Percentiles rank a stretch among this genome's conserved stretches.
Evolutionary conservation across 768 basidiomycete genomes (phyloP).

Genomic region (Lentinula edodes): DNA sequence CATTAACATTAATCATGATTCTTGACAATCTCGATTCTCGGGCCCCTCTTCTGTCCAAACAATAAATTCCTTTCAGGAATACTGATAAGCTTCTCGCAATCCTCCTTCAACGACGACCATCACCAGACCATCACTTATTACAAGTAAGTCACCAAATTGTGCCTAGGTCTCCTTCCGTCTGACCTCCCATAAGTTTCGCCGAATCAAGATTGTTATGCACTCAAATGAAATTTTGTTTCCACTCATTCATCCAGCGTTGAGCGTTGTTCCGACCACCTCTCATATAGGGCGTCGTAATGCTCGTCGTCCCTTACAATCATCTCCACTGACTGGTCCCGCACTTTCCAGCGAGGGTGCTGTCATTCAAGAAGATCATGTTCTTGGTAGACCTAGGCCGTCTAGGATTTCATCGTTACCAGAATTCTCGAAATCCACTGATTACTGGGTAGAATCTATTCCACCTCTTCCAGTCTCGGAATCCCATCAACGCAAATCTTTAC

Average conservation of each 20-base stretch:
- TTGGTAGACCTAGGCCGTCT: neutral
- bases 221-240: neutral
- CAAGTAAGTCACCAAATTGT: neutral
- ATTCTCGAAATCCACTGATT: neutral
- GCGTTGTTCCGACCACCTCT: neutral
- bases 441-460: neutral
- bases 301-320: constrained; percentile 1
- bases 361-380: neutral
- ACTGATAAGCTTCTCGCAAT: neutral
- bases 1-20: neutral
- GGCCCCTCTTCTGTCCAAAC: neutral
- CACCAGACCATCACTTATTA: too few relatives aligned
- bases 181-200: neutral
- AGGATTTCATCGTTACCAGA: neutral
- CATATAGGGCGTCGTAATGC: neutral
- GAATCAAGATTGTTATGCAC: neutral
- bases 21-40: neutral
- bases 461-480: neutral
- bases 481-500: neutral
- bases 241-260: neutral
- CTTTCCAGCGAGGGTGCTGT: constrained; percentile 1
- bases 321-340: constrained; percentile 1
- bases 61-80: neutral
- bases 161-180: neutral
- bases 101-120: neutral